Evolutionary conservation across 2,329 filamentous ascomycete genomes (phyloP).

Genomic region (Ophiostoma piceae): DNA sequence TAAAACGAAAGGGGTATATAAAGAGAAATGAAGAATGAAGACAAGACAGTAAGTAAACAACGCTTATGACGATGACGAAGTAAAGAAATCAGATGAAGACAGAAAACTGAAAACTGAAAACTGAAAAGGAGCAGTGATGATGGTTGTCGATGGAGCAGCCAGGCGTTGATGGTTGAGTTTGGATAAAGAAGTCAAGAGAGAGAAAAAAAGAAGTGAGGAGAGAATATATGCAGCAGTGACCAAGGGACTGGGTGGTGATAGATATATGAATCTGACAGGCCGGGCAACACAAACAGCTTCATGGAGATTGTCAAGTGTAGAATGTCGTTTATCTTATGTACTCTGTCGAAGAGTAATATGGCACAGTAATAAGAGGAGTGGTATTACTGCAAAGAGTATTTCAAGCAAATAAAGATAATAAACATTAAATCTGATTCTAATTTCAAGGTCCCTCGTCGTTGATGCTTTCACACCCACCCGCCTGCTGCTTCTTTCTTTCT

Average conservation of each 20-base stretch:
- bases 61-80: background rate
- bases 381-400: background rate
- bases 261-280: conserved; percentile 18
- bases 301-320: background rate
- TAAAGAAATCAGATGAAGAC: background rate
- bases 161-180: background rate
- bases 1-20: conserved; percentile 1
- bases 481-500: background rate
- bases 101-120: too few species aligned
- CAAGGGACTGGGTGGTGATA: conserved; percentile 15
- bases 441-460: background rate
- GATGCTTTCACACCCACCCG: background rate
- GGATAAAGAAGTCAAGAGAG: background rate
- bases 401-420: background rate
- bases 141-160: background rate
- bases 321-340: background rate
- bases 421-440: background rate
- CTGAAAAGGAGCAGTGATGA: background rate
- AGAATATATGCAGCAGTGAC: background rate
- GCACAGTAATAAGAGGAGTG: background rate
- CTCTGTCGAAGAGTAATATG: background rate
- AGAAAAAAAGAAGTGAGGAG: background rate
- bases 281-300: background rate
- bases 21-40: background rate
- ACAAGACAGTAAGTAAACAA: background rate